Evolutionary conservation across 1,284 basidiomycete genomes (phyloP).

Genomic region (Stereum hirsutum): DNA sequence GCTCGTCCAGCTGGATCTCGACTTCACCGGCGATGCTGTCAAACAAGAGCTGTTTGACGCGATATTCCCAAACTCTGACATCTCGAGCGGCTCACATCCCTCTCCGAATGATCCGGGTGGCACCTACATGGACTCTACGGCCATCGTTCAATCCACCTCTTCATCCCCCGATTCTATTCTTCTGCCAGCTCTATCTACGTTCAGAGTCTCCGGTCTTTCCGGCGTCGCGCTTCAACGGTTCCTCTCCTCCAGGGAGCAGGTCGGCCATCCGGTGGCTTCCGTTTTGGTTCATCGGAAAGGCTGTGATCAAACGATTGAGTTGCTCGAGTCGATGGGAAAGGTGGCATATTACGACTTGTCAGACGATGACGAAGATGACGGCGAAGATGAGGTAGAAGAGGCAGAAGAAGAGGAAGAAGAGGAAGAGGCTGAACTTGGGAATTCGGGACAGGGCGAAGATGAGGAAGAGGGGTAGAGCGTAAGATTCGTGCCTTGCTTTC

Average conservation of each 20-base stretch:
- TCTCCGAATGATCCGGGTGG: background rate
- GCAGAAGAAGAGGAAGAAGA: background rate
- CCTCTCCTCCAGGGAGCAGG: slow-evolving; percentile 12
- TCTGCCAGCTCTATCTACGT: slow-evolving; percentile 16
- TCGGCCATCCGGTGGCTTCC: slow-evolving; percentile 11
- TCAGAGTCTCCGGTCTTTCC: slow-evolving; percentile 16
- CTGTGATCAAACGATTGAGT: slow-evolving; percentile 14
- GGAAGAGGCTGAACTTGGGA: background rate
- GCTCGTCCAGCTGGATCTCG: slow-evolving; percentile 34
- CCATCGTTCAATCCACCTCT: slow-evolving; percentile 1
- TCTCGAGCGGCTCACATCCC: background rate
- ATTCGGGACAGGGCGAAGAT: background rate
- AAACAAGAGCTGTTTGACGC: slow-evolving; percentile 26
- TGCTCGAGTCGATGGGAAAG: slow-evolving; percentile 1
- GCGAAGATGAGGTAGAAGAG: slow-evolving; percentile 1
- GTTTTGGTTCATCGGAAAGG: slow-evolving; percentile 17
- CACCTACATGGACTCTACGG: background rate
- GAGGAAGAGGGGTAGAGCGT: background rate
- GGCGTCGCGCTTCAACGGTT: slow-evolving; percentile 12
- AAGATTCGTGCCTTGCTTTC: background rate
- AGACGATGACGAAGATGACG: slow-evolving; percentile 4
- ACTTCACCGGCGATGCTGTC: slow-evolving; percentile 30
- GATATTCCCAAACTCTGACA: background rate
- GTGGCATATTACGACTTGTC: slow-evolving; percentile 1
- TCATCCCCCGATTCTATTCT: slow-evolving; percentile 7